Evolutionary conservation across 2,329 filamentous ascomycete species (phyloP).

Genomic region (Fusarium tuaranense): DNA sequence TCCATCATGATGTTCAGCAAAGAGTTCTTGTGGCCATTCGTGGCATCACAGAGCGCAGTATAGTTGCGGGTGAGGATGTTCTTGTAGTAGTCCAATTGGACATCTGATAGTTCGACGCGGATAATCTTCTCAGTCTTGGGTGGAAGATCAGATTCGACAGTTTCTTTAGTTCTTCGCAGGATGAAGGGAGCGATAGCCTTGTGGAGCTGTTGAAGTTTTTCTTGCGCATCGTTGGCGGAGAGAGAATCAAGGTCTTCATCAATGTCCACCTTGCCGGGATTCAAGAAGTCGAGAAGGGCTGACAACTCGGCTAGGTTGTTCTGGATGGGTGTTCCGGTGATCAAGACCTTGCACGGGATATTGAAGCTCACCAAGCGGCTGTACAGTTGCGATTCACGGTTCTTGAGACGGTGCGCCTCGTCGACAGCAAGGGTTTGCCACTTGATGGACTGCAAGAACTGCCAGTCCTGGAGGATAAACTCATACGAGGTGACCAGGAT

Average conservation of each 20-base stretch:
- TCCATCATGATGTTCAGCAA: slow-evolving; percentile 99
- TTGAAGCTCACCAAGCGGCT: slow-evolving; percentile 86
- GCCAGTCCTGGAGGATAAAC: slow-evolving; percentile 88
- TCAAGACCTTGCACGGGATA: slow-evolving; percentile 88
- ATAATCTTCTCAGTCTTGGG: slow-evolving; percentile 99
- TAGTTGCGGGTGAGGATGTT: slow-evolving; percentile 98
- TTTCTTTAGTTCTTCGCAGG: slow-evolving; percentile 94
- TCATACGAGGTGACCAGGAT: slow-evolving; percentile 98
- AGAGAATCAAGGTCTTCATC: slow-evolving; percentile 91
- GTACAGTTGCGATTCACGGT: slow-evolving; percentile 94
- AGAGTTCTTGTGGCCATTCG: slow-evolving; percentile 92
- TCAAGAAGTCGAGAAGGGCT: slow-evolving; percentile 94
- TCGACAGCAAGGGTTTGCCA: slow-evolving; percentile 98
- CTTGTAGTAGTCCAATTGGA: slow-evolving; percentile 98
- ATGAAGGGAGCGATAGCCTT: slow-evolving; percentile 93
- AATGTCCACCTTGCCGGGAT: slow-evolving; percentile 91
- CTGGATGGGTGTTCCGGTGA: slow-evolving; percentile 97
- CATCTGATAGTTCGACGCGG: slow-evolving; percentile 94
- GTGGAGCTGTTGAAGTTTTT: slow-evolving; percentile 88
- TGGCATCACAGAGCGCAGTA: slow-evolving; percentile 89
- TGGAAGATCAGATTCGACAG: slow-evolving; percentile 94
- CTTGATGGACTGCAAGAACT: slow-evolving; percentile 89
- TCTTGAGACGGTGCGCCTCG: slow-evolving; percentile 96
- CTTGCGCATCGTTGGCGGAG: slow-evolving; percentile 81
- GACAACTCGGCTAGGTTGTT: slow-evolving; percentile 95